Conservation (phyloP, 75 land plant genomes). For the Selaginella tamariscina region DNA sequence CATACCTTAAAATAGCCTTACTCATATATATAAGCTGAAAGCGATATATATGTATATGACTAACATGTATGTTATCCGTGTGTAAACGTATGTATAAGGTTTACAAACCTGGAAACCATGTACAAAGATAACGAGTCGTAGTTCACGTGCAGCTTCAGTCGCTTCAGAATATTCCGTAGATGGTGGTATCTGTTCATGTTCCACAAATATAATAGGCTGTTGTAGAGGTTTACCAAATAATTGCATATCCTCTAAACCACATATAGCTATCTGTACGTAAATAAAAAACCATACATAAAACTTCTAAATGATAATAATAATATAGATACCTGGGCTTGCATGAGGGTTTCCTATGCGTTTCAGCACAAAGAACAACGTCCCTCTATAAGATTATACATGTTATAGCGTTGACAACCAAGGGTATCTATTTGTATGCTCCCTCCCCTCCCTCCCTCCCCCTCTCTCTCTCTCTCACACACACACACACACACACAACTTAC, state of each 20-base stretch:
- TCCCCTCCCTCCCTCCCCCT: too few relatives aligned
- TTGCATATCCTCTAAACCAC: constrained; percentile 70
- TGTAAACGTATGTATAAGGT: not conserved
- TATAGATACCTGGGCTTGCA: constrained; percentile 52
- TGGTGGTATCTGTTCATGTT: constrained; percentile 40
- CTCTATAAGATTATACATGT: too few relatives aligned
- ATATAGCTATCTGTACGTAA: constrained; percentile 51
- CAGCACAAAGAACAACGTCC: constrained; percentile 28
- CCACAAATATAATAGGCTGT: constrained; percentile 55
- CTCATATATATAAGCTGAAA: too few relatives aligned
- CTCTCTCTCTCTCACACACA: too few relatives aligned
- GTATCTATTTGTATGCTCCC: too few relatives aligned
- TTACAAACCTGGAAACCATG: constrained; percentile 78
- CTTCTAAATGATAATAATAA: not conserved
- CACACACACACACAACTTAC: too few relatives aligned
- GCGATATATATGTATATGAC: too few relatives aligned
- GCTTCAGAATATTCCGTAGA: constrained; percentile 12
- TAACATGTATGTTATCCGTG: not conserved
- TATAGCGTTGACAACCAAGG: too few relatives aligned
- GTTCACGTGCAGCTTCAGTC: not conserved
- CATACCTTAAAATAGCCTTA: too few relatives aligned
- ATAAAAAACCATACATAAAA: not conserved
- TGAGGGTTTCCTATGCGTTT: constrained; percentile 67
- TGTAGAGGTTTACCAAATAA: constrained; percentile 63
- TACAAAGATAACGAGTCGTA: constrained; percentile 65